These are phyloP conservation scores for Xerocomus spinulosus DNA, from an alignment of 768 basidiomycete genomes.

Conservation along the genomic window DNA sequence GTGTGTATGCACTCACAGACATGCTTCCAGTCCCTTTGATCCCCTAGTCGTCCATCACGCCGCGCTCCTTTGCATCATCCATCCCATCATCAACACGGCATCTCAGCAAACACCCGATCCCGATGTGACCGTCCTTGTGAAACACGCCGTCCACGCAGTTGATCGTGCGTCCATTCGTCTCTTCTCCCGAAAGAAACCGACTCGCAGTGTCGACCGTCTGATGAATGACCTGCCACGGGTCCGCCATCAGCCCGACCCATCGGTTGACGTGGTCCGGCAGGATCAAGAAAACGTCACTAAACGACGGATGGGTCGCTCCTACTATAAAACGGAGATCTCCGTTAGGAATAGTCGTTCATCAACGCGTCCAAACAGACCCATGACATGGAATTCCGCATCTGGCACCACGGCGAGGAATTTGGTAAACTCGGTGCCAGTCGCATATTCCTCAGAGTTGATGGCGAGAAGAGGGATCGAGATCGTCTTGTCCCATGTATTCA, in stretches of 20 bases:
- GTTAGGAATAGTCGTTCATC: not conserved
- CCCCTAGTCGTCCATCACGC: too few relatives aligned
- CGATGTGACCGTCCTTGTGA: conserved; percentile 4
- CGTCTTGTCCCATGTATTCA: conserved; percentile 23
- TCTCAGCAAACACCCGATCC: conserved; percentile 5
- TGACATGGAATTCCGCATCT: conserved; percentile 7
- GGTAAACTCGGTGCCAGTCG: conserved; percentile 33
- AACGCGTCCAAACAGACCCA: conserved; percentile 1
- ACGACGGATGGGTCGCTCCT: conserved; percentile 32
- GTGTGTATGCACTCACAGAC: too few relatives aligned
- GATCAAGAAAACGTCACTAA: conserved; percentile 34
- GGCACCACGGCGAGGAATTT: conserved; percentile 30
- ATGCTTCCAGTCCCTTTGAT: too few relatives aligned
- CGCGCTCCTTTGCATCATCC: not conserved
- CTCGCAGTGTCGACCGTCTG: conserved; percentile 17
- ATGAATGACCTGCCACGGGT: conserved; percentile 16
- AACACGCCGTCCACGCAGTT: conserved; percentile 8
- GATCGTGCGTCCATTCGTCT: not conserved
- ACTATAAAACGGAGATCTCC: conserved; percentile 8
- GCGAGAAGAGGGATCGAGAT: conserved; percentile 34
- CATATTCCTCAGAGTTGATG: conserved; percentile 41
- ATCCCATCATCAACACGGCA: not conserved
- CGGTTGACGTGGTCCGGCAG: conserved; percentile 28
- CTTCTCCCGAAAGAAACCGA: conserved; percentile 17
- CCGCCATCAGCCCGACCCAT: conserved; percentile 21